Percentiles rank a stretch among this genome's conserved stretches.
Conservation (phyloP, 108 stramenopile genomes). For the Aureococcus anophagefferens region DNA sequence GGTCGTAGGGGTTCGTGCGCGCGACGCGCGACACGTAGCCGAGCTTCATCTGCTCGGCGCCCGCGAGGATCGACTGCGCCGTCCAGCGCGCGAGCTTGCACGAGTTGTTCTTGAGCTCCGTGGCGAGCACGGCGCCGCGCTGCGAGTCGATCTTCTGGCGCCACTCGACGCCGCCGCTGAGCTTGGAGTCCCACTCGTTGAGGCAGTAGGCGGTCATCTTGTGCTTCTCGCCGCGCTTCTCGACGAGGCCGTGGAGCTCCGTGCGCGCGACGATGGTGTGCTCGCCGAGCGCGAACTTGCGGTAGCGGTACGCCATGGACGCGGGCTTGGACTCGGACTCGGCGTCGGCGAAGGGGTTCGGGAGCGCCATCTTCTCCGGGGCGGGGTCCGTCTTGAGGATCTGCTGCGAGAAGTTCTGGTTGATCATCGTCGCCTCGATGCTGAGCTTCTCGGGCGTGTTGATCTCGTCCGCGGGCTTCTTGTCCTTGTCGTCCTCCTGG, state of each 20-base stretch:
- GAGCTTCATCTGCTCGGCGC: slow-evolving; percentile 94
- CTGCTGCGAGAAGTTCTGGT: slow-evolving; percentile 97
- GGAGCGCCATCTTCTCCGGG: slow-evolving; percentile 61
- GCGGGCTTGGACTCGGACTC: slow-evolving; percentile 91
- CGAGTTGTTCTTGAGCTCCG: slow-evolving; percentile 94
- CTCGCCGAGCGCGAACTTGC: slow-evolving; percentile 76
- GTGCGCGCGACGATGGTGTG: slow-evolving; percentile 60
- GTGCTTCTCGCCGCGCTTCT: slow-evolving; percentile 38
- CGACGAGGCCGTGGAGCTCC: slow-evolving; percentile 68
- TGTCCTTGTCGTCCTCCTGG: slow-evolving; percentile 29
- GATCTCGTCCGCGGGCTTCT: slow-evolving; percentile 19
- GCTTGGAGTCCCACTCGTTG: slow-evolving; percentile 81
- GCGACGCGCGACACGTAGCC: slow-evolving; percentile 74
- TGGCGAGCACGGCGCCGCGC: slow-evolving; percentile 86
- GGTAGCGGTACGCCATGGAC: slow-evolving; percentile 89
- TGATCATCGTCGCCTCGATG: slow-evolving; percentile 90
- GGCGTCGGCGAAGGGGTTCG: slow-evolving; percentile 95
- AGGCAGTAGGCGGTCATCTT: slow-evolving; percentile 94
- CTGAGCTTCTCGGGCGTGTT: slow-evolving; percentile 82
- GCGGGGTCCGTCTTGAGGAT: slow-evolving; percentile 59
- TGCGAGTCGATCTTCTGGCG: slow-evolving; percentile 83
- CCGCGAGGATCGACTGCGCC: slow-evolving; percentile 84
- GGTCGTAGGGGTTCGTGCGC: slow-evolving; percentile 79
- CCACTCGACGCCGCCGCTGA: slow-evolving; percentile 37
- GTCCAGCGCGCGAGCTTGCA: slow-evolving; percentile 97